These are phyloP conservation scores for Aspergillus sclerotioniger DNA, from an alignment of 495 filamentous ascomycete genomes.

Conservation along the genomic window DNA sequence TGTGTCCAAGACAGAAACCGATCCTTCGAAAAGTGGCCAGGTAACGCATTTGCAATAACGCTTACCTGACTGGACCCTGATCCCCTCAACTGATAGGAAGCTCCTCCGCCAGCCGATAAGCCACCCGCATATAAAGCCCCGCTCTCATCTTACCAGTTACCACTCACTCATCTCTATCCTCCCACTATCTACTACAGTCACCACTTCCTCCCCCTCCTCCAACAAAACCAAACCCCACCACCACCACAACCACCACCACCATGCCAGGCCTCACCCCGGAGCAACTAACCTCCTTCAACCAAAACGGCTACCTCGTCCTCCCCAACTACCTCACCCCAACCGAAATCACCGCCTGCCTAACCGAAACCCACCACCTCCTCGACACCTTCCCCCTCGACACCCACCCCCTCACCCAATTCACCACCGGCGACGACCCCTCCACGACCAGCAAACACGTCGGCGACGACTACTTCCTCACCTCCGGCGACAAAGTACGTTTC, in stretches of 20 bases:
- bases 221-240: neutral
- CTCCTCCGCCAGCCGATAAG: neutral
- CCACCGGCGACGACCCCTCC: slow-evolving; percentile 62
- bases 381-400: slow-evolving; percentile 67
- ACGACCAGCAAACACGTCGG: slow-evolving; percentile 64
- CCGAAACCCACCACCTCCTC: slow-evolving; percentile 72
- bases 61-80: no score
- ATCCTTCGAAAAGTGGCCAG: no score
- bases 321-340: slow-evolving; percentile 66
- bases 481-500: slow-evolving; percentile 87
- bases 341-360: slow-evolving; percentile 66
- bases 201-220: neutral
- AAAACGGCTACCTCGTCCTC: slow-evolving; percentile 88
- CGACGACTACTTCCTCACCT: slow-evolving; percentile 89
- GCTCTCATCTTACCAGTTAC: neutral
- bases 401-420: slow-evolving; percentile 92
- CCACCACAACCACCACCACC: neutral
- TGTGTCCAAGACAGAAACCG: no score
- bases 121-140: neutral
- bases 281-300: slow-evolving; percentile 69
- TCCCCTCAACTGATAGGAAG: no score
- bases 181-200: neutral
- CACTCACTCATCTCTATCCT: neutral
- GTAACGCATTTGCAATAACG: no score
- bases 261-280: slow-evolving; percentile 62